A percentile compares a stretch with the other conserved stretches of the same genome.
Conservation (phyloP, 345 rosid genomes). For the Citropsis articulata region DNA sequence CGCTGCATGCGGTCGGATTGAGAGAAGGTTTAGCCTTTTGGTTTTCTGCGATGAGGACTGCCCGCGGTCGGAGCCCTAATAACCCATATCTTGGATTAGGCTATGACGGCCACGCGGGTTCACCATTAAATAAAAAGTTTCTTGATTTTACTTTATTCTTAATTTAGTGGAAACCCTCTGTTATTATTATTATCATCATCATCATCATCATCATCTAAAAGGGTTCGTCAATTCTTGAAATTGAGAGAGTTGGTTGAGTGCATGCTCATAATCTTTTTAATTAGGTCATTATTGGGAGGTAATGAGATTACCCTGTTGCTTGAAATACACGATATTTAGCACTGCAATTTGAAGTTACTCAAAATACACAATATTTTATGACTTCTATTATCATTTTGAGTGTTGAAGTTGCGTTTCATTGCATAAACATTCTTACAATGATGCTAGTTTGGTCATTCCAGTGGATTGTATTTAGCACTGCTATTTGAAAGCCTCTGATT, state of each 20-base stretch:
- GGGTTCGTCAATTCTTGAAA: neutral
- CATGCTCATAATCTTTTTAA: too few relatives aligned
- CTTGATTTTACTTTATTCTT: neutral
- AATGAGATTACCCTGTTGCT: neutral
- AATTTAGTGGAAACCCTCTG: neutral
- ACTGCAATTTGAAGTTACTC: too few relatives aligned
- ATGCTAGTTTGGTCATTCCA: neutral
- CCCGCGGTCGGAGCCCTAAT: conserved; percentile 61
- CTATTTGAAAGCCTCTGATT: too few relatives aligned
- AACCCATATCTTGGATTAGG: conserved; percentile 15
- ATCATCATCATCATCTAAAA: fast-evolving
- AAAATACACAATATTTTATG: too few relatives aligned
- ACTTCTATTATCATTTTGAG: neutral
- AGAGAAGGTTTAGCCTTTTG: conserved; percentile 16
- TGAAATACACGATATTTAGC: neutral
- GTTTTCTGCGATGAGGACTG: conserved; percentile 72
- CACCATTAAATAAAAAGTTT: neutral
- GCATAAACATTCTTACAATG: neutral
- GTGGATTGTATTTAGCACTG: neutral
- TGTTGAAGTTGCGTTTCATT: neutral
- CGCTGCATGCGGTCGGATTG: neutral
- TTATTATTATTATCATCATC: neutral
- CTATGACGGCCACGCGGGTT: conserved; percentile 78
- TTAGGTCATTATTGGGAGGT: neutral
- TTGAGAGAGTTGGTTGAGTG: neutral